Evolutionary conservation across 1,139 yeast genomes (phyloP), one percentile per base, ranked within the genome.

Genomic region (Martiniozyma asiatica): DNA sequence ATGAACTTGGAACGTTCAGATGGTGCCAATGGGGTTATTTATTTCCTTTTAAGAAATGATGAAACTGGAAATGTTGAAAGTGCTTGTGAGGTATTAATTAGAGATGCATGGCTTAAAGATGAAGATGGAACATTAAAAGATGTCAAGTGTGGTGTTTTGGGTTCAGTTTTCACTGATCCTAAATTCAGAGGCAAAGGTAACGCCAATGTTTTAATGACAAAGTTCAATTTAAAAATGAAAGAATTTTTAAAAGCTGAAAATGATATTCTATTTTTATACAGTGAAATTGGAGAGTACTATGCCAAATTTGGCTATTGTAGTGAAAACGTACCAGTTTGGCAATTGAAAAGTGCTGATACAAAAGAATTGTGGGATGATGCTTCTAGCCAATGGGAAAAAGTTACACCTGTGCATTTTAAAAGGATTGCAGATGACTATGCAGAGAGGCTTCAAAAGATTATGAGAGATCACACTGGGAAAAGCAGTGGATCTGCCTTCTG

Each of bases 221-320:
- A 24, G 17, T 30, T 48, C 11, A 35, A 37, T 20, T n/a, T n/a
- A n/a, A n/a, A n/a, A n/a, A n/a, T n/a, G n/a, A 27, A 20, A 4
- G 13, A 31, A 25, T 22, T 40, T 28, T 24, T 26, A 7, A 9
- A 23, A 2, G 43, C 40, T 3, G 24, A 39, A 9, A 22, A 31
- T 19, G 56, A 54, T 28, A 46, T 56, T 16, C 36, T 58, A 32
- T 42, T 50, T 7, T 39, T 59, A 31, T 59, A 56, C 45, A 52
- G 59, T 32, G 54, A 58, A 35, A 47, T 60, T 12, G 53, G 55
- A 22, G 53, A 54, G 24, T 63, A 59, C 20, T 51, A 51, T 39
- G 51, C 59, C 3, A 56, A 38, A 28, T 49, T 48, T 25, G 53
- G 53, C 3, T 50, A 35, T 32, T 27, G 33, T 14, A 35, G 41